Percentiles rank a stretch among this genome's conserved stretches.
Evolutionary conservation across 2,329 filamentous ascomycete species (phyloP).

Genomic region (Cladophialophora yegresii): DNA sequence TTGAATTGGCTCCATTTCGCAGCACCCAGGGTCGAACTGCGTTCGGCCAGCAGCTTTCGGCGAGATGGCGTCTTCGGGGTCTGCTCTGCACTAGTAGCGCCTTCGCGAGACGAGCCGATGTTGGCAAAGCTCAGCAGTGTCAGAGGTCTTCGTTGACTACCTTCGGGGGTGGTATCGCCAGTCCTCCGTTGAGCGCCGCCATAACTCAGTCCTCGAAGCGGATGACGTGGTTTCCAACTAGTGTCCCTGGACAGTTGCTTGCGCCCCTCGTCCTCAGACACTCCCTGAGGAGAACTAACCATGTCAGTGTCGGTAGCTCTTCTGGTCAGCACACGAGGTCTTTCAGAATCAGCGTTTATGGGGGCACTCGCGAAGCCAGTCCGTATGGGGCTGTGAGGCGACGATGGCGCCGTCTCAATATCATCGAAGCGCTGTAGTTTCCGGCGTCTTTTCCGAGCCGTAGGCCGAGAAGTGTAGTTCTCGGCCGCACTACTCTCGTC

Average conservation of each 20-base stretch:
- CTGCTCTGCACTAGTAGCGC: conserved; percentile 18
- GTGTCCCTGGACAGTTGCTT: conserved; percentile 59
- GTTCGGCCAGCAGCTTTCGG: conserved; percentile 55
- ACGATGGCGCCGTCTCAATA: conserved; percentile 67
- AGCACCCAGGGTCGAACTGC: conserved; percentile 69
- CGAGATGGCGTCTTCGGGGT: conserved; percentile 38
- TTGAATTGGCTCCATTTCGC: conserved; percentile 94
- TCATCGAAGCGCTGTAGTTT: conserved; percentile 60
- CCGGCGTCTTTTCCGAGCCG: conserved; percentile 64
- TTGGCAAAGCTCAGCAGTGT: conserved; percentile 64
- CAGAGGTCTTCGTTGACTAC: conserved; percentile 59
- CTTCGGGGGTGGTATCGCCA: conserved; percentile 51
- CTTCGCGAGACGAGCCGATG: conserved; percentile 61
- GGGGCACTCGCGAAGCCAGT: conserved; percentile 41
- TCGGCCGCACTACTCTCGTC: conserved; percentile 81
- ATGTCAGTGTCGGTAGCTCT: conserved; percentile 66
- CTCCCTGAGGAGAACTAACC: conserved; percentile 60
- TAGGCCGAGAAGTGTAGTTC: conserved; percentile 51
- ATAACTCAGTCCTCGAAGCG: conserved; percentile 56
- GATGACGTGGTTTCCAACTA: conserved; percentile 63
- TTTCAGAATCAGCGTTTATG: conserved; percentile 48
- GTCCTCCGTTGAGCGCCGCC: conserved; percentile 56
- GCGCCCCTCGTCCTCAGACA: conserved; percentile 75
- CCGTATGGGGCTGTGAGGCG: conserved; percentile 54
- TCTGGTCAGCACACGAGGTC: conserved; percentile 57